Base-by-base conservation (phyloP, 2,329 filamentous ascomycete species). In the Cladosporium sp. region DNA sequence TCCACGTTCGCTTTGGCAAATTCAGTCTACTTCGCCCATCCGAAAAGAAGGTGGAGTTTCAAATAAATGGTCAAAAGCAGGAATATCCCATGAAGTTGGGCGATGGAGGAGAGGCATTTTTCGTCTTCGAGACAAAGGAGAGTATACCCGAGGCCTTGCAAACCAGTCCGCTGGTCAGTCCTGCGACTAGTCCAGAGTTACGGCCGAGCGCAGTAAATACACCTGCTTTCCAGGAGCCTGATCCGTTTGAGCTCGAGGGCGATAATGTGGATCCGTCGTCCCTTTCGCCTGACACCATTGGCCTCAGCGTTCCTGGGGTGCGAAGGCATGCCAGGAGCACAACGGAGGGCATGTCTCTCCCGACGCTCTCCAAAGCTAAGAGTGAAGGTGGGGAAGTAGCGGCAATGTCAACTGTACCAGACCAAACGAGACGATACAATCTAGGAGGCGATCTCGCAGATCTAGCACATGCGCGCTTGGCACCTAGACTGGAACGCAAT, bases 11-110 rank as follows among this genome's bases (percentile, higher is more conserved):
- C 73, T 99, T 99, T 79, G 95, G 95, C 79, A 99, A 99, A 81
- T 98, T 98, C 82, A 97, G 94, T 67, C 85, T 99, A 46, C 82
- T 99, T 74, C 91, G 95, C 25, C 95, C 95, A 0, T 97, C 89
- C 67, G 95, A 99, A 80, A 99, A 99, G 82, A 99, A 98, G 86
- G 95, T 99, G 74, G 93, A 98, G 80, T 99, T 99, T 81, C 87
- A 86, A 72, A 93, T 99, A 84, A 99, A 99, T 83, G 91, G 91
- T 74, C 81, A 86, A 67, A 96, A 95, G 79, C 93, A 97, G 77
- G 85, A 95, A 71, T 97, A 96, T 82, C 89, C 95, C 56, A 99
- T 99, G 95, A 99, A 99, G 81, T 85, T 99, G 23, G 95, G 95
- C 53, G 95, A 99, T 77, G 95, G 92, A 61, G 95, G 95, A 70